phyloP scores from a whole-genome alignment of 129 eudicot species.

The Pittosporum tobira region DNA sequence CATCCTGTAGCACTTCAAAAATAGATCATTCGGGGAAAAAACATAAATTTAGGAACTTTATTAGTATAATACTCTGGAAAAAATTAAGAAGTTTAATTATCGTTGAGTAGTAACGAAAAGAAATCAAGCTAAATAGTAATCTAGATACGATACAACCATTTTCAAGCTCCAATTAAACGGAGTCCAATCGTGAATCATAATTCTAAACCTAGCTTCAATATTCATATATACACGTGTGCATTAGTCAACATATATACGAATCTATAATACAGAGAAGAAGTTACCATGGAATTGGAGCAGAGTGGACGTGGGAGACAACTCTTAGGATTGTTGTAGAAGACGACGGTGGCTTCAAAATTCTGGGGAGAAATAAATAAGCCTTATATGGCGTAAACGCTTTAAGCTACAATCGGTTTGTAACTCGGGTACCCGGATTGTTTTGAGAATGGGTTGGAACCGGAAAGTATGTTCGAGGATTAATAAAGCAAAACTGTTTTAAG shows the following conservation, averaged over 20 bases:
- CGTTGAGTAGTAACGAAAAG: not conserved
- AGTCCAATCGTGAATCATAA: not conserved
- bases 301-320: not conserved
- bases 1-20: not conserved
- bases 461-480: no score
- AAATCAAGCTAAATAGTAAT: not conserved
- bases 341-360: not conserved
- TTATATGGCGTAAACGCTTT: no score
- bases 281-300: conserved; percentile 8
- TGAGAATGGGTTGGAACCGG: no score
- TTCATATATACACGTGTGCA: no score
- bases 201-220: not conserved
- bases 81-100: not conserved
- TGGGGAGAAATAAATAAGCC: no score
- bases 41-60: not conserved
- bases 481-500: no score
- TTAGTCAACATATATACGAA: no score
- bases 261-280: not conserved
- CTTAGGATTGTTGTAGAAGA: no score
- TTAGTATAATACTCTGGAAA: no score
- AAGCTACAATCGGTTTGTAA: no score
- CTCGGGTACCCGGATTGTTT: no score
- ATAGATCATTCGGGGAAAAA: not conserved
- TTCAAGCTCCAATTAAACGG: not conserved
- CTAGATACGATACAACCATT: not conserved